Conservation (phyloP, 73 alveolate genomes). For the Tetrahymena borealis region DNA sequence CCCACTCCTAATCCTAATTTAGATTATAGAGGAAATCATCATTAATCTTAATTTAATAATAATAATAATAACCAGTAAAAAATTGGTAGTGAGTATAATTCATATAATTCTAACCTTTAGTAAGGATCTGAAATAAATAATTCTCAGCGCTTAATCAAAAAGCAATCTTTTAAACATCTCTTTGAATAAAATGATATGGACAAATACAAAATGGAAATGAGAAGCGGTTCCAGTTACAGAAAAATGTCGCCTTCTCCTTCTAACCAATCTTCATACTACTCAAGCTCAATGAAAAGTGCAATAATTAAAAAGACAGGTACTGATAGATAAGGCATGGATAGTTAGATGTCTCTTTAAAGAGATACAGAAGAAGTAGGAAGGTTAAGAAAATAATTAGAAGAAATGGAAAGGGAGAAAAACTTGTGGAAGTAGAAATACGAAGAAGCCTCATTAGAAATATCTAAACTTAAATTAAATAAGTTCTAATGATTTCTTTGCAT, state of each 20-base stretch:
- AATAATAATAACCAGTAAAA: background rate
- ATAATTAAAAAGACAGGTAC: background rate
- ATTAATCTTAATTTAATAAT: background rate
- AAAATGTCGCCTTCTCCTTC: background rate
- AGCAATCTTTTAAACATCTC: background rate
- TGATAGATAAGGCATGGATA: background rate
- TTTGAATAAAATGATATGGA: background rate
- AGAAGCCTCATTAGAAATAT: background rate
- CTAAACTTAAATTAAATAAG: background rate
- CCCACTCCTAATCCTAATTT: background rate
- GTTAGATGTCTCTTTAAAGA: background rate
- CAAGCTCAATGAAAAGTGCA: background rate
- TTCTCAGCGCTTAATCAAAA: background rate
- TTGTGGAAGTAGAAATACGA: background rate
- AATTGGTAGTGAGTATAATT: background rate
- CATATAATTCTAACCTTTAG: background rate
- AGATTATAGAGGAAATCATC: background rate
- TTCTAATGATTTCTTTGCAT: no score
- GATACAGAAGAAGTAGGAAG: background rate
- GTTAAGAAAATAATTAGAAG: background rate
- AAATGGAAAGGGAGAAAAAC: background rate
- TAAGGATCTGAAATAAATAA: background rate
- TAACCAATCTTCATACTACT: background rate
- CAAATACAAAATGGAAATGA: background rate
- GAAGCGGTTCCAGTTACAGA: background rate